Conservation (phyloP, 2,329 filamentous ascomycete genomes). For the Epichloe amarillans region DNA sequence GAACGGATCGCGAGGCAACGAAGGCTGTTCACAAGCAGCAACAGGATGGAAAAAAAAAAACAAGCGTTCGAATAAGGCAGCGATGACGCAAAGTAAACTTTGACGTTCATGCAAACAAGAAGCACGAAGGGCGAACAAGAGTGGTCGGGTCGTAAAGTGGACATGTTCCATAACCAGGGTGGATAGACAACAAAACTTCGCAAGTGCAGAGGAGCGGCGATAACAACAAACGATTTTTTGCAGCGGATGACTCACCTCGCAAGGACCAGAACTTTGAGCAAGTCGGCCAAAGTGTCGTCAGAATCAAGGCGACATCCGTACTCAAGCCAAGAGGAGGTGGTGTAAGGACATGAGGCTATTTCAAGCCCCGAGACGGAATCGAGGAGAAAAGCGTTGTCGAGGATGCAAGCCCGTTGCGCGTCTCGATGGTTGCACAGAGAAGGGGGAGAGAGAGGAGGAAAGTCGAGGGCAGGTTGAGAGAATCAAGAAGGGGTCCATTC, state of each 20-base stretch:
- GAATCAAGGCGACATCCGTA: background rate
- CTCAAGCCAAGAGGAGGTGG: background rate
- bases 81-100: background rate
- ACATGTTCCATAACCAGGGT: conserved; percentile 1
- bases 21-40: background rate
- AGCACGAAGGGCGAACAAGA: background rate
- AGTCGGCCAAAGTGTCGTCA: background rate
- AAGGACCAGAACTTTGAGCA: background rate
- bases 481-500: conserved; percentile 4
- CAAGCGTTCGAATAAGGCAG: background rate
- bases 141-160: conserved; percentile 1
- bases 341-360: conserved; percentile 3
- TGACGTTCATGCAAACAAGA: background rate
- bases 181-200: conserved; percentile 5
- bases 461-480: background rate
- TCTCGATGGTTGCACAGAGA: conserved; percentile 4
- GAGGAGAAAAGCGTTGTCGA: background rate
- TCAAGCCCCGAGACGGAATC: background rate
- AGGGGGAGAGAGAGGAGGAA: background rate
- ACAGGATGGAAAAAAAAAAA: background rate
- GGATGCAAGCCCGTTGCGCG: background rate
- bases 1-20: background rate
- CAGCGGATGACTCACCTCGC: conserved; percentile 7
- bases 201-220: conserved; percentile 1
- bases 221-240: conserved; percentile 2